A percentile compares a stretch with the other conserved stretches of the same genome.
phyloP scores from a whole-genome alignment of 2,329 filamentous ascomycete species.

The Claviceps quebecensis region DNA sequence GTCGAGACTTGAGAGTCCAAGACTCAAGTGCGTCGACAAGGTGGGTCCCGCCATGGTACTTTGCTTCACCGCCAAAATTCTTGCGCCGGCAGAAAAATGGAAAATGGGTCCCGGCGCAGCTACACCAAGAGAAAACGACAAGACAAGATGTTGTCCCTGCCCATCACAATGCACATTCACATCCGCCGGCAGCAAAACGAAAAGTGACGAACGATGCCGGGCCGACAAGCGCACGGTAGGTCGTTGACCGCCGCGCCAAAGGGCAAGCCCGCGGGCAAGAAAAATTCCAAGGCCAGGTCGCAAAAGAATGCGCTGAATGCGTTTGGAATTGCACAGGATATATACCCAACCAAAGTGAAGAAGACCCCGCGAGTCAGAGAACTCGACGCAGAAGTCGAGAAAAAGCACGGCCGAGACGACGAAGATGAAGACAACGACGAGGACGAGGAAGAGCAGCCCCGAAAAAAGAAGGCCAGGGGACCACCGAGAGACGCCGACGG shows the following conservation, averaged over 20 bases:
- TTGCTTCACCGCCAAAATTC: conserved; percentile 18
- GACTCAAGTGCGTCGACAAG: not conserved
- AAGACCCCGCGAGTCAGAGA: conserved; percentile 36
- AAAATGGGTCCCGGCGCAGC: not conserved
- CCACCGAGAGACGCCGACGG: conserved; percentile 36
- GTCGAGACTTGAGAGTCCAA: too few relatives aligned
- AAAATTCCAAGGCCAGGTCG: conserved; percentile 31
- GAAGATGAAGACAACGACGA: conserved; percentile 35
- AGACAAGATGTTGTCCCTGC: not conserved
- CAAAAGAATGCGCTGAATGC: conserved; percentile 40
- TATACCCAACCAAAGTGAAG: conserved; percentile 33
- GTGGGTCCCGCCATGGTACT: conserved; percentile 14
- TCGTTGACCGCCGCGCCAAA: conserved; percentile 28
- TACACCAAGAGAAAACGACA: not conserved
- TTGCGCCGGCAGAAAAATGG: conserved; percentile 18
- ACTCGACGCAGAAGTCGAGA: conserved; percentile 32
- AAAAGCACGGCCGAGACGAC: conserved; percentile 29
- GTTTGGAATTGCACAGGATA: conserved; percentile 41
- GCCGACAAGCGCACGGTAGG: conserved; percentile 44
- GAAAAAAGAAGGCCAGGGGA: conserved; percentile 28
- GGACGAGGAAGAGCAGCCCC: conserved; percentile 27
- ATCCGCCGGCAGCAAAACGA: conserved; percentile 6
- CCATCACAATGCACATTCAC: not conserved
- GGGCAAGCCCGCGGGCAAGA: conserved; percentile 20
- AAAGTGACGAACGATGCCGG: conserved; percentile 29